These are phyloP conservation scores for Biancaea sappan DNA, from an alignment of 306 rosid genomes.

Conservation along the genomic window DNA sequence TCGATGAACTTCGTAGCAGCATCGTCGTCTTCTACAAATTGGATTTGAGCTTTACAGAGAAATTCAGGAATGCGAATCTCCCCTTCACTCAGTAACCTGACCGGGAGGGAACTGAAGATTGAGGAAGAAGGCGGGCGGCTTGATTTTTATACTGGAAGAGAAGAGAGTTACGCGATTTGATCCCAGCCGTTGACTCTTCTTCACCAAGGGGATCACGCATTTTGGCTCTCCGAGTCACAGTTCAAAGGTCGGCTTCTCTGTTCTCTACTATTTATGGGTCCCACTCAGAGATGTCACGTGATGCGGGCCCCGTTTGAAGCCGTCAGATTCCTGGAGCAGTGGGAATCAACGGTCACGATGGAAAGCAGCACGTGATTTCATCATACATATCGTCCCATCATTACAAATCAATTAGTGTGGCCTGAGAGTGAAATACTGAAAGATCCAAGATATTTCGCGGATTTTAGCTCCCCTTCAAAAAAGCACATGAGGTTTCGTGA, in stretches of 20 bases:
- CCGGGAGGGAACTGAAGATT: not conserved
- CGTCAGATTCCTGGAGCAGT: conserved; percentile 13
- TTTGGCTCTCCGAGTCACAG: not conserved
- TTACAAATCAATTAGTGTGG: not conserved
- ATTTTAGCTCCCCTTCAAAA: not conserved
- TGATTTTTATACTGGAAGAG: conserved; percentile 30
- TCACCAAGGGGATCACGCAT: not conserved
- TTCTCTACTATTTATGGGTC: too few species aligned
- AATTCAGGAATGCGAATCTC: not conserved
- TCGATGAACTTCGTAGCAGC: conserved; percentile 63
- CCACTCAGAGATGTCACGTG: too few species aligned
- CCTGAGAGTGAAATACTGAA: not conserved
- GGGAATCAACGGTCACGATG: conserved; percentile 38
- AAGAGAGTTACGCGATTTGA: not conserved
- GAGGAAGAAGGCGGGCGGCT: not conserved
- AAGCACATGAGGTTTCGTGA: not conserved
- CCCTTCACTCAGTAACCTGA: not conserved
- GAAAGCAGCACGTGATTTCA: conserved; percentile 15
- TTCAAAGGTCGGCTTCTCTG: not conserved
- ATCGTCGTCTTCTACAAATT: conserved; percentile 6
- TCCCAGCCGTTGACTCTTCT: conserved; percentile 41
- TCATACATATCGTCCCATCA: not conserved
- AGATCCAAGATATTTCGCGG: conserved; percentile 22
- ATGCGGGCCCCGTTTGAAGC: conserved; percentile 32
- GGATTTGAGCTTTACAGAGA: not conserved